Evolutionary conservation across 2,329 filamentous ascomycete species (phyloP).

Genomic region (Onygena corvina): DNA sequence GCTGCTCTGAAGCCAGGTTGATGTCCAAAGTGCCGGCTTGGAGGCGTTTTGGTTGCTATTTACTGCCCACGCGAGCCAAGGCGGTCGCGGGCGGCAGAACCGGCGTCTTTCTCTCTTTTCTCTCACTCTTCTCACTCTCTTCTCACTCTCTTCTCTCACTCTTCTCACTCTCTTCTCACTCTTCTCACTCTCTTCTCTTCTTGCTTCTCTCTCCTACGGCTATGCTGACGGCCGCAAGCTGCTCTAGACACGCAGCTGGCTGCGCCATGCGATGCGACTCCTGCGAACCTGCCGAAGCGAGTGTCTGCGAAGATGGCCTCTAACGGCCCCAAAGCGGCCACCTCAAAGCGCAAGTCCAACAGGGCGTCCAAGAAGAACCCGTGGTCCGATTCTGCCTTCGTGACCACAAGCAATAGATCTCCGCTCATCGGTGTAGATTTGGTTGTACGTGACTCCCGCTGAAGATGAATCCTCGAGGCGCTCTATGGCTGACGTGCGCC

Average conservation of each 20-base stretch:
- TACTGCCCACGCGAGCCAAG: slow-evolving; percentile 19
- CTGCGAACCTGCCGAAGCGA: slow-evolving; percentile 9
- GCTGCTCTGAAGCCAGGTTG: too few relatives aligned
- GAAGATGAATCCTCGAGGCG: background rate
- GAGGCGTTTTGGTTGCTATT: background rate
- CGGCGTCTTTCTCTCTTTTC: background rate
- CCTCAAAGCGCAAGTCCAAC: slow-evolving; percentile 24
- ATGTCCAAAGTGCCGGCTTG: too few relatives aligned
- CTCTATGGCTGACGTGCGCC: background rate
- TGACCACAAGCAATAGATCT: slow-evolving; percentile 31
- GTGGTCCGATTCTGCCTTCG: slow-evolving; percentile 29
- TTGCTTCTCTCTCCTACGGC: background rate
- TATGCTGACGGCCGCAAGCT: slow-evolving; percentile 4
- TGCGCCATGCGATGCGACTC: slow-evolving; percentile 19
- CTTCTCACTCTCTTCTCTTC: too few relatives aligned
- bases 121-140: background rate
- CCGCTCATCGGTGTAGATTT: slow-evolving; percentile 28
- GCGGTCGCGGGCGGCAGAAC: slow-evolving; percentile 28
- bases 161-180: too few relatives aligned
- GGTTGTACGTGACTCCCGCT: slow-evolving; percentile 23
- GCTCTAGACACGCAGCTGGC: slow-evolving; percentile 13
- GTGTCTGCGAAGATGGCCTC: slow-evolving; percentile 13
- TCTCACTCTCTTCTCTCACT: background rate
- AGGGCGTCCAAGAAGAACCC: slow-evolving; percentile 26
- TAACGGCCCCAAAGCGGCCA: slow-evolving; percentile 16